These are phyloP conservation scores for Lithocarpus polystachyus DNA, from an alignment of 306 rosid genomes.

Conservation along the genomic window DNA sequence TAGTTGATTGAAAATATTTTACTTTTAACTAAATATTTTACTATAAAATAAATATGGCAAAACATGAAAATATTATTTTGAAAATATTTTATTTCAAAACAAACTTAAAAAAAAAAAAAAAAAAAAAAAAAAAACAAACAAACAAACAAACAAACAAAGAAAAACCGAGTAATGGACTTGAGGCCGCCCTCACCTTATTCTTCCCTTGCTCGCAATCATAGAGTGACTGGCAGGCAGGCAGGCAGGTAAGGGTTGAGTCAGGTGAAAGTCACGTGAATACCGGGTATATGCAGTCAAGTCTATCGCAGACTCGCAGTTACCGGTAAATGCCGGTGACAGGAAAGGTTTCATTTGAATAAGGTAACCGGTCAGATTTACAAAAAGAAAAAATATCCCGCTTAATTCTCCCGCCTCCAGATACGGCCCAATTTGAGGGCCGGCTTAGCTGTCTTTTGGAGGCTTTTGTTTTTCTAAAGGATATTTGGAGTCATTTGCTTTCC, in stretches of 20 bases:
- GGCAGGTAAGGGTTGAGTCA: not conserved
- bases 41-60: too few relatives aligned
- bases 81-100: too few relatives aligned
- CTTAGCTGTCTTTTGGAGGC: slow-evolving; percentile 44
- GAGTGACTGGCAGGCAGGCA: too few relatives aligned
- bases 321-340: slow-evolving; percentile 30
- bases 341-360: not conserved
- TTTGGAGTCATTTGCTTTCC: not conserved
- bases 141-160: too few relatives aligned
- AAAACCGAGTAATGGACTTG: too few relatives aligned
- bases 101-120: too few relatives aligned
- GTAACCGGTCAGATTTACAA: slow-evolving; percentile 9
- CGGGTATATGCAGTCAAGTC: not conserved
- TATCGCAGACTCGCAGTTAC: slow-evolving; percentile 11
- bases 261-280: not conserved
- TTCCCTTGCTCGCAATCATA: not conserved
- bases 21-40: too few relatives aligned
- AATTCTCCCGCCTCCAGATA: slow-evolving; percentile 2
- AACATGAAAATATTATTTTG: too few relatives aligned
- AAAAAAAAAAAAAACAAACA: too few relatives aligned
- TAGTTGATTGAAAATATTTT: too few relatives aligned
- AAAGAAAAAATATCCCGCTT: not conserved
- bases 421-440: slow-evolving; percentile 21
- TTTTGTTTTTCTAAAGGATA: slow-evolving; percentile 1
- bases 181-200: not conserved